These are phyloP conservation scores for Aspergillus bombycis DNA, from an alignment of 2,329 filamentous ascomycete species.

Conservation along the genomic window DNA sequence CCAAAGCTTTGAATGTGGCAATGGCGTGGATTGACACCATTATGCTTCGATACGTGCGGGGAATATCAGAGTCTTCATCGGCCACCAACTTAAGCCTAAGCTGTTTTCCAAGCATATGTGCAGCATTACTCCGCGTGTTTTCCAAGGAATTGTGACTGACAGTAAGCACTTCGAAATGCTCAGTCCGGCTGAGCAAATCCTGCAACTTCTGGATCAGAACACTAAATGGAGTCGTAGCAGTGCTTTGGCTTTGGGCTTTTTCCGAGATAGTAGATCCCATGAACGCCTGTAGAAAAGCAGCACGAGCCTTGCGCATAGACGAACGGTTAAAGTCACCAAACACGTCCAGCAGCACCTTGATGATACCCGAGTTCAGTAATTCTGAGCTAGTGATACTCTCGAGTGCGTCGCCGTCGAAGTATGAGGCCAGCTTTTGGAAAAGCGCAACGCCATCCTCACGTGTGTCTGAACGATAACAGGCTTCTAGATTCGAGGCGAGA, in stretches of 20 bases:
- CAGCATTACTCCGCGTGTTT: conserved; percentile 84
- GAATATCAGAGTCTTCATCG: conserved; percentile 85
- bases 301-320: conserved; percentile 62
- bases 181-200: conserved; percentile 91
- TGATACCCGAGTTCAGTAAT: conserved; percentile 85
- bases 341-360: conserved; percentile 78
- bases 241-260: conserved; percentile 66
- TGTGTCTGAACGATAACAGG: conserved; percentile 63
- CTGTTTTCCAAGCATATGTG: conserved; percentile 96
- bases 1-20: conserved; percentile 93
- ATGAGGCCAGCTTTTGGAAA: conserved; percentile 75
- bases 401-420: conserved; percentile 85
- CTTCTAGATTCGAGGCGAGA: conserved; percentile 72
- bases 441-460: conserved; percentile 61
- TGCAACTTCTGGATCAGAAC: conserved; percentile 92
- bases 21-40: conserved; percentile 99
- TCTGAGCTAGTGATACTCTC: conserved; percentile 96
- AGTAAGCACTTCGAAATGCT: conserved; percentile 97
- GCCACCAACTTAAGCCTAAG: conserved; percentile 86
- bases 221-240: conserved; percentile 81
- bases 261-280: conserved; percentile 71
- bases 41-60: conserved; percentile 83
- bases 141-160: conserved; percentile 92
- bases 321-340: conserved; percentile 69
- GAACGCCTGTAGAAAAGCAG: conserved; percentile 87